Conservation (phyloP, 768 basidiomycete genomes). For the Sporobolomyces pararoseus region DNA sequence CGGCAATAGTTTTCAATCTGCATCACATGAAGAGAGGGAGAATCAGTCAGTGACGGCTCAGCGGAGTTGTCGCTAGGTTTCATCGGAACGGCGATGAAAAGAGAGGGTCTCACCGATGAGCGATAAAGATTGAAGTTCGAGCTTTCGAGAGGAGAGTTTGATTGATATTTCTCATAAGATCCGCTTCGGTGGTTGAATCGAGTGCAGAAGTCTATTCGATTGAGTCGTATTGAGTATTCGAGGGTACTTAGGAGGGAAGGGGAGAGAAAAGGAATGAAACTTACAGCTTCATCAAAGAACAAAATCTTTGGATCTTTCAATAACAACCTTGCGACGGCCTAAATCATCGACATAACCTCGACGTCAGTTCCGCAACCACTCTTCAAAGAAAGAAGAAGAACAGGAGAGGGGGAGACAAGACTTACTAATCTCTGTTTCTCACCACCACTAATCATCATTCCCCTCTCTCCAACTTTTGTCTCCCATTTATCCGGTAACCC, state of each 20-base stretch:
- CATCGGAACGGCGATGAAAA: too few species aligned
- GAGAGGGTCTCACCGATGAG: slow-evolving; percentile 60
- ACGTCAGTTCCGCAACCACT: too few species aligned
- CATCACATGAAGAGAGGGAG: too few species aligned
- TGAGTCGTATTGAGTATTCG: background rate
- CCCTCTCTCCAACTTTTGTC: slow-evolving; percentile 92
- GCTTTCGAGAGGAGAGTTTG: slow-evolving; percentile 66
- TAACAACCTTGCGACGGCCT: slow-evolving; percentile 85
- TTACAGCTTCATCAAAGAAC: slow-evolving; percentile 96
- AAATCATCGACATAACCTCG: too few species aligned
- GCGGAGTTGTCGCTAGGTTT: too few species aligned
- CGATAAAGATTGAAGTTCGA: slow-evolving; percentile 93
- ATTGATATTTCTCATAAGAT: slow-evolving; percentile 93
- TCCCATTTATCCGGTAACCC: slow-evolving; percentile 77
- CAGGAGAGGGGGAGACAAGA: too few species aligned
- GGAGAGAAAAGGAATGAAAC: slow-evolving; percentile 46
- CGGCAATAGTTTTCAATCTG: slow-evolving; percentile 74
- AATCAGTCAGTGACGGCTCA: too few species aligned
- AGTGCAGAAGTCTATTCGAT: slow-evolving; percentile 77
- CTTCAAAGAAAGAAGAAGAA: too few species aligned
- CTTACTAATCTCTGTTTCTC: slow-evolving; percentile 98
- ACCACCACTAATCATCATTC: slow-evolving; percentile 95
- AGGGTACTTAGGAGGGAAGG: background rate
- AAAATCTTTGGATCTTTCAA: slow-evolving; percentile 92
- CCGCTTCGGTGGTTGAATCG: slow-evolving; percentile 89